Percentiles rank a stretch among this genome's conserved stretches.
These are phyloP conservation scores for Taxillus chinensis DNA, from an alignment of 164 flowering plant species.

Conservation along the genomic window DNA sequence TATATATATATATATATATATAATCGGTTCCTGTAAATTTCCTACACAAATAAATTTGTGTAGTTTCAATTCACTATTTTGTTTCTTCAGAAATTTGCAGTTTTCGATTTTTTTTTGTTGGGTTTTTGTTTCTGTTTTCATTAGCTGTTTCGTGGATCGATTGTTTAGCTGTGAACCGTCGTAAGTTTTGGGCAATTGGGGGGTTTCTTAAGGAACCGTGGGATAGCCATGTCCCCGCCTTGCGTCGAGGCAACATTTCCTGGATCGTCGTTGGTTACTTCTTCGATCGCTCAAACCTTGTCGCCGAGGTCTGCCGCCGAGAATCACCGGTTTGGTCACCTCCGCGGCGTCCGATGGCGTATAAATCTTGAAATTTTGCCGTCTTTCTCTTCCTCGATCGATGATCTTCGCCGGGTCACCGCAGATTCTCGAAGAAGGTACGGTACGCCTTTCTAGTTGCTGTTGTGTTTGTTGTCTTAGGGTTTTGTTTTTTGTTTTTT, in stretches of 20 bases:
- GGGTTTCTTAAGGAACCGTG: not conserved
- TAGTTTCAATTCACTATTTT: not conserved
- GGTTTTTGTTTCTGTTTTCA: not conserved
- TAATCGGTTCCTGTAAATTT: conserved; percentile 4
- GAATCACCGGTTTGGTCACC: conserved; percentile 27
- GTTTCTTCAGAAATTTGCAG: not conserved
- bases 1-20: conserved; percentile 5
- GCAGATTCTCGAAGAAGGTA: conserved; percentile 87
- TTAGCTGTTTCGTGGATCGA: not conserved
- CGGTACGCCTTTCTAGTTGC: conserved; percentile 22
- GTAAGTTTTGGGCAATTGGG: conserved; percentile 10
- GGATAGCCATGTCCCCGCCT: conserved; percentile 16
- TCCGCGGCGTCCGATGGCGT: conserved; percentile 88
- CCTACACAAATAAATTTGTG: conserved; percentile 3
- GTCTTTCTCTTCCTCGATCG: conserved; percentile 40
- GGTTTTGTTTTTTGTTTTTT: not conserved
- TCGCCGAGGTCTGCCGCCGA: conserved; percentile 6
- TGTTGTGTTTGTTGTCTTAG: not conserved
- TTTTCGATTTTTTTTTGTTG: not conserved
- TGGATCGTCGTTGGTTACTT: conserved; percentile 6
- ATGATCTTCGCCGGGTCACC: conserved; percentile 79
- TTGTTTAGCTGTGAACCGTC: not conserved
- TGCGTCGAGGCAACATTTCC: conserved; percentile 13
- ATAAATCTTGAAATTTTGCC: conserved; percentile 81
- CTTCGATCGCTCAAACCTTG: conserved; percentile 3